phyloP scores from a whole-genome alignment of 257 asterid species.

The Solanum clarkiae region DNA sequence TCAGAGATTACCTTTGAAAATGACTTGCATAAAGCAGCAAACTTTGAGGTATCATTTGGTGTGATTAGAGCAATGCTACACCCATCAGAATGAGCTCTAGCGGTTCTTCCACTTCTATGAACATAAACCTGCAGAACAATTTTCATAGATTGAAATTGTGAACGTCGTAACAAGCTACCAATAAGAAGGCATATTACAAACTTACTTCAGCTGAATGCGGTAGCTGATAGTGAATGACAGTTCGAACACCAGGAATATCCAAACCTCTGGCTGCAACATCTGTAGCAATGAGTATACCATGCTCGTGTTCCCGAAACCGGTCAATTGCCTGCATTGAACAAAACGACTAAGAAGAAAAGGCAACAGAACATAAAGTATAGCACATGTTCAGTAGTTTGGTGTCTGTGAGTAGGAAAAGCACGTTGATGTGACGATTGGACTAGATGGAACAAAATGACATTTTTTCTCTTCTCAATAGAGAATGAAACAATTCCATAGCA shows the following conservation, averaged over 20 bases:
- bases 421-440: background rate
- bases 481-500: background rate
- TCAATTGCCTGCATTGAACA: slow-evolving; percentile 65
- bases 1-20: slow-evolving; percentile 57
- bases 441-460: background rate
- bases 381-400: background rate
- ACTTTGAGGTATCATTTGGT: slow-evolving; percentile 82
- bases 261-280: slow-evolving; percentile 98
- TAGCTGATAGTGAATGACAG: slow-evolving; percentile 96
- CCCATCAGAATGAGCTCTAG: slow-evolving; percentile 93
- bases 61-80: slow-evolving; percentile 86
- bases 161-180: background rate
- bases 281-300: slow-evolving; percentile 82
- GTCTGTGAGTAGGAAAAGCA: background rate
- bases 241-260: slow-evolving; percentile 82
- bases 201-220: slow-evolving; percentile 92
- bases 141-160: background rate
- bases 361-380: background rate
- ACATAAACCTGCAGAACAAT: slow-evolving; percentile 59
- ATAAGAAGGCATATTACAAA: slow-evolving; percentile 1
- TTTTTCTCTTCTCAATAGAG: background rate
- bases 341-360: slow-evolving; percentile 2
- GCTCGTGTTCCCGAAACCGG: slow-evolving; percentile 68
- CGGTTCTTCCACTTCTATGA: slow-evolving; percentile 98
- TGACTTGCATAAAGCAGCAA: slow-evolving; percentile 79